A percentile compares a stretch with the other conserved stretches of the same genome.
These are phyloP conservation scores for Boletus nobilissimus DNA, from an alignment of 1,284 basidiomycete species.

Conservation along the genomic window DNA sequence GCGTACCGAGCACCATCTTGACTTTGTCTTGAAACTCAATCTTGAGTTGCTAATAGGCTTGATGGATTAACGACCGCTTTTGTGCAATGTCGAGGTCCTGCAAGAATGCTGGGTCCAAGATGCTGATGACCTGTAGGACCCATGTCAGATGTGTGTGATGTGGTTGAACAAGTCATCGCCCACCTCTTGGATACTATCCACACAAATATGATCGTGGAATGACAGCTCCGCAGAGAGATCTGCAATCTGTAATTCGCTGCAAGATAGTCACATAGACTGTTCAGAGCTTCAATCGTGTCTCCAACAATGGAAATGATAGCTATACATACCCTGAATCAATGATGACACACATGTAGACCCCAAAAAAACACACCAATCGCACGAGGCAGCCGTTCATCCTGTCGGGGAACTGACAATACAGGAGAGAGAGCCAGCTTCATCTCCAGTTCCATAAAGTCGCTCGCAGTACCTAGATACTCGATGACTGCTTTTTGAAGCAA, in stretches of 20 bases:
- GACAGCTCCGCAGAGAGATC: constrained; percentile 77
- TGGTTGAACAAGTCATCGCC: constrained; percentile 17
- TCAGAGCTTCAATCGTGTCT: constrained; percentile 76
- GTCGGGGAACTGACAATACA: constrained; percentile 58
- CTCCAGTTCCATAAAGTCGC: constrained; percentile 79
- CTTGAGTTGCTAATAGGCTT: constrained; percentile 65
- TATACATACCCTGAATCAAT: constrained; percentile 38
- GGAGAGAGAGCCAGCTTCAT: constrained; percentile 75
- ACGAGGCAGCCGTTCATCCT: constrained; percentile 57
- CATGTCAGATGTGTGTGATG: background rate
- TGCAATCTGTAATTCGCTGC: constrained; percentile 66
- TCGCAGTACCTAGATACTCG: constrained; percentile 72
- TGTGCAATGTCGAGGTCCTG: constrained; percentile 75
- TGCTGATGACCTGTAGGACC: constrained; percentile 59
- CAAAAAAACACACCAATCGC: constrained; percentile 49
- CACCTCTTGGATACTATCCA: constrained; percentile 80
- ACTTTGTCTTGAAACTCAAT: constrained; percentile 57
- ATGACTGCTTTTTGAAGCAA: constrained; percentile 69
- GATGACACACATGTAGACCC: no score
- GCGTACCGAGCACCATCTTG: constrained; percentile 63
- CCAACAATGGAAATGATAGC: constrained; percentile 82
- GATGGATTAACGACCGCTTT: constrained; percentile 69
- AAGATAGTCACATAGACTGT: constrained; percentile 69
- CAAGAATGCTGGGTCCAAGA: constrained; percentile 64
- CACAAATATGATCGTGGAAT: constrained; percentile 73